A percentile compares a stretch with the other conserved stretches of the same genome.
These are phyloP conservation scores for Verticillium nubilum DNA, from an alignment of 2,329 filamentous ascomycete genomes.

Conservation along the genomic window DNA sequence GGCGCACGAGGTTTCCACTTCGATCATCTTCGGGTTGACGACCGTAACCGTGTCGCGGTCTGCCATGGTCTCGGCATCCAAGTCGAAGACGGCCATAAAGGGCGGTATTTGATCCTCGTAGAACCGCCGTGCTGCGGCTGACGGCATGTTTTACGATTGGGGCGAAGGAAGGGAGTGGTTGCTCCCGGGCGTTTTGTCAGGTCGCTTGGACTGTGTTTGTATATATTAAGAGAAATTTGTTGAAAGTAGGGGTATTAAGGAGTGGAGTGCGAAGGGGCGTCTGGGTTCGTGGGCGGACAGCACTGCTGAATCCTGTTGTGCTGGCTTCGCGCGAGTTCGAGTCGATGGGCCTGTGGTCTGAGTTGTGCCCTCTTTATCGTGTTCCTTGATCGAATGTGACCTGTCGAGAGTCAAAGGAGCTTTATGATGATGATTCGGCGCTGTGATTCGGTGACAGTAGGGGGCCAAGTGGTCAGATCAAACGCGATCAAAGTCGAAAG, in stretches of 20 bases:
- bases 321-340: slow-evolving; percentile 3
- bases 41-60: slow-evolving; percentile 49
- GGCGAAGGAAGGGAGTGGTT: not conserved
- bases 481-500: not conserved
- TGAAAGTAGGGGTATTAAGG: slow-evolving; percentile 8
- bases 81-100: slow-evolving; percentile 70
- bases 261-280: slow-evolving; percentile 17
- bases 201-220: not conserved
- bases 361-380: not conserved
- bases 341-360: not conserved
- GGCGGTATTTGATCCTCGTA: slow-evolving; percentile 69
- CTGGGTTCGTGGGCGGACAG: slow-evolving; percentile 32
- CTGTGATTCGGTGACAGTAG: not conserved
- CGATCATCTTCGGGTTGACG: slow-evolving; percentile 47
- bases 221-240: slow-evolving; percentile 2
- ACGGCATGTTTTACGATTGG: slow-evolving; percentile 44
- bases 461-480: not conserved
- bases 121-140: slow-evolving; percentile 53
- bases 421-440: not conserved
- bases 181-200: not conserved
- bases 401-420: not conserved
- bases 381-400: not conserved
- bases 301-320: slow-evolving; percentile 44
- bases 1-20: slow-evolving; percentile 32
- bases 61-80: slow-evolving; percentile 51